Evolutionary conservation across 768 basidiomycete species (phyloP).

Genomic region (Thelephora aurantiotincta): DNA sequence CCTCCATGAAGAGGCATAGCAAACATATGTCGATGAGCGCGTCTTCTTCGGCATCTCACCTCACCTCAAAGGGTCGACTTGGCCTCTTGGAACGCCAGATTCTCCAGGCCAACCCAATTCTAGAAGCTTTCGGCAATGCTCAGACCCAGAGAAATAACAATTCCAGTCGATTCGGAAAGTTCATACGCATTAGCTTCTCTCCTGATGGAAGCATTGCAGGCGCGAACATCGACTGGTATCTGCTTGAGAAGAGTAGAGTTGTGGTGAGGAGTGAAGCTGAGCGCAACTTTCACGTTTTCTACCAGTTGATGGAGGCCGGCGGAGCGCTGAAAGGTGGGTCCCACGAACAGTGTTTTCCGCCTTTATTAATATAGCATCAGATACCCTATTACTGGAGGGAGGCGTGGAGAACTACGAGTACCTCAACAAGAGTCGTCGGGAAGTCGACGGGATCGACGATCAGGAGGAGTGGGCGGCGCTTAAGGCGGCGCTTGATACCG

Average conservation of each 20-base stretch:
- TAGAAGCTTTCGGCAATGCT: constrained; percentile 97
- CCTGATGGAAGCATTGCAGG: constrained; percentile 91
- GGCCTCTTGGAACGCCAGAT: constrained; percentile 93
- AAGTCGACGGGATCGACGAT: constrained; percentile 95
- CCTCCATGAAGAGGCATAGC: constrained; percentile 25
- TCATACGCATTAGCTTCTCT: constrained; percentile 89
- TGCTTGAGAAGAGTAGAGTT: constrained; percentile 94
- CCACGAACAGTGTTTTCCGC: not conserved
- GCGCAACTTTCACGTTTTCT: constrained; percentile 94
- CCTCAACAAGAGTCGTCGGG: constrained; percentile 75
- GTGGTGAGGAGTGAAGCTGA: constrained; percentile 81
- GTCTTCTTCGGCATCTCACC: constrained; percentile 25
- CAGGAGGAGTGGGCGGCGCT: constrained; percentile 74
- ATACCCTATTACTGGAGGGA: constrained; percentile 59
- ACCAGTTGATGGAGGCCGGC: constrained; percentile 78
- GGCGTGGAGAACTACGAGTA: constrained; percentile 77
- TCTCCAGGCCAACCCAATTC: constrained; percentile 90
- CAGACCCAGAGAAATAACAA: constrained; percentile 98
- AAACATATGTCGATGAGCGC: constrained; percentile 35
- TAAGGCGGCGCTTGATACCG: constrained; percentile 72
- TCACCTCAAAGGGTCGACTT: constrained; percentile 58
- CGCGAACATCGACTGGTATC: constrained; percentile 98
- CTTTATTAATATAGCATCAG: constrained; percentile 24
- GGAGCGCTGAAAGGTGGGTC: constrained; percentile 51
- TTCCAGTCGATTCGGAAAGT: constrained; percentile 97